Evolutionary conservation across 352 stramenopile genomes (phyloP).

Genomic region (Phytopythium aichiense): DNA sequence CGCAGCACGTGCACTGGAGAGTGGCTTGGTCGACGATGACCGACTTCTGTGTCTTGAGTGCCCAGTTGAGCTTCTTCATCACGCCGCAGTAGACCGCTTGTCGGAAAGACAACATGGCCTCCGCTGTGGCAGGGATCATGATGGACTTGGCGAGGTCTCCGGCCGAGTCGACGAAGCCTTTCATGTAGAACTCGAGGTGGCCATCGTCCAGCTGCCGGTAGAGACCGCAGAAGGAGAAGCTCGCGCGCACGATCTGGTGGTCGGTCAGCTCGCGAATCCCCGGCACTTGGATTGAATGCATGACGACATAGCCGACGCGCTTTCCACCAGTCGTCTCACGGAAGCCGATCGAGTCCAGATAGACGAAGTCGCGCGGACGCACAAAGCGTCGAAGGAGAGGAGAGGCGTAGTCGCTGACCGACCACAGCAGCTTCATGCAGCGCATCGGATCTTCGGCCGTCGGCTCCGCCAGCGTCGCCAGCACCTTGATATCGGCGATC

Average conservation of each 20-base stretch:
- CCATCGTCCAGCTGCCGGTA: slow-evolving; percentile 11
- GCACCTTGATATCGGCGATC: slow-evolving; percentile 34
- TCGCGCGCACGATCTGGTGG: slow-evolving; percentile 13
- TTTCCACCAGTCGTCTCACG: slow-evolving; percentile 18
- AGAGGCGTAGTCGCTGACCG: slow-evolving; percentile 17
- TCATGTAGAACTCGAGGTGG: slow-evolving; percentile 13
- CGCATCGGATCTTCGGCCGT: slow-evolving; percentile 35
- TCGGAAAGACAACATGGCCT: slow-evolving; percentile 7
- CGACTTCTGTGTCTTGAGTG: slow-evolving; percentile 15
- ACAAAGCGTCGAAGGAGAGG: slow-evolving; percentile 13
- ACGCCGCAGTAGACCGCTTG: slow-evolving; percentile 5
- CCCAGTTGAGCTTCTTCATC: slow-evolving; percentile 25
- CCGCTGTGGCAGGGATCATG: slow-evolving; percentile 6
- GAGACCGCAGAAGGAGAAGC: slow-evolving; percentile 17
- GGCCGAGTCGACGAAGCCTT: slow-evolving; percentile 9
- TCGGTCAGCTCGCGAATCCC: slow-evolving; percentile 10
- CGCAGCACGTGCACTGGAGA: background rate
- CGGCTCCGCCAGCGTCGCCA: slow-evolving; percentile 32
- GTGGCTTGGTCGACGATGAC: slow-evolving; percentile 7
- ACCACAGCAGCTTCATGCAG: slow-evolving; percentile 20
- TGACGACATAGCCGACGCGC: slow-evolving; percentile 30
- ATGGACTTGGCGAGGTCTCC: slow-evolving; percentile 6
- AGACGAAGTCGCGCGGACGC: slow-evolving; percentile 20
- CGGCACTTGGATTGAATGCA: slow-evolving; percentile 17
- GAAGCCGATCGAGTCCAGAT: slow-evolving; percentile 22